phyloP scores from a whole-genome alignment of 805 yeast species.

The Ogataea corticis region DNA sequence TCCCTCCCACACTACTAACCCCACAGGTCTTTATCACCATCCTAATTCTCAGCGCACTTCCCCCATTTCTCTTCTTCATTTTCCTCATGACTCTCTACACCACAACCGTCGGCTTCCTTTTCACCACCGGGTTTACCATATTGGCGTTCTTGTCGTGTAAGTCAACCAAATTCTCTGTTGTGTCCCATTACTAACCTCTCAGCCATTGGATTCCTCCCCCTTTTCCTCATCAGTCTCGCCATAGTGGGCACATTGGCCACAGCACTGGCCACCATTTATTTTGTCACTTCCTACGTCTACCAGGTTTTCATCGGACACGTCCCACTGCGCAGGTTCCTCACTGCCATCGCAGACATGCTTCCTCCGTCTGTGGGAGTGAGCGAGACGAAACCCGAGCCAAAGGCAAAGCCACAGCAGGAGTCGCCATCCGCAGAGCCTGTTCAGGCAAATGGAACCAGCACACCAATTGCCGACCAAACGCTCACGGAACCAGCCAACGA shows the following conservation, averaged over 20 bases:
- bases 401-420: not conserved
- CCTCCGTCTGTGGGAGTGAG: constrained; percentile 37
- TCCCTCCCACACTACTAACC: constrained; percentile 9
- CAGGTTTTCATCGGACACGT: constrained; percentile 8
- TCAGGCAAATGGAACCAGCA: constrained; percentile 4
- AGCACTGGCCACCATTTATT: constrained; percentile 13
- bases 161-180: constrained; percentile 4
- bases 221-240: constrained; percentile 20
- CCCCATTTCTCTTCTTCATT: constrained; percentile 16
- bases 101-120: constrained; percentile 15
- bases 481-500: not conserved
- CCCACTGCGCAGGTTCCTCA: constrained; percentile 23
- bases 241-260: constrained; percentile 17
- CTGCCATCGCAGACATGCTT: constrained; percentile 30
- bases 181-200: constrained; percentile 6
- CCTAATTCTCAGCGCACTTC: constrained; percentile 16
- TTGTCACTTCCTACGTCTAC: constrained; percentile 9
- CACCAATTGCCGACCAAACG: not conserved
- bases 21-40: constrained; percentile 13
- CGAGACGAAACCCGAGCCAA: not conserved
- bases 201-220: constrained; percentile 29
- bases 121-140: constrained; percentile 19
- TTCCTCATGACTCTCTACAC: constrained; percentile 19
- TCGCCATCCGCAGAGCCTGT: not conserved
- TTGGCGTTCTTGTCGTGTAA: constrained; percentile 16